A percentile compares a stretch with the other conserved stretches of the same genome.
These are phyloP conservation scores for Lactarius indigo DNA, from an alignment of 768 basidiomycete species.

Conservation along the genomic window DNA sequence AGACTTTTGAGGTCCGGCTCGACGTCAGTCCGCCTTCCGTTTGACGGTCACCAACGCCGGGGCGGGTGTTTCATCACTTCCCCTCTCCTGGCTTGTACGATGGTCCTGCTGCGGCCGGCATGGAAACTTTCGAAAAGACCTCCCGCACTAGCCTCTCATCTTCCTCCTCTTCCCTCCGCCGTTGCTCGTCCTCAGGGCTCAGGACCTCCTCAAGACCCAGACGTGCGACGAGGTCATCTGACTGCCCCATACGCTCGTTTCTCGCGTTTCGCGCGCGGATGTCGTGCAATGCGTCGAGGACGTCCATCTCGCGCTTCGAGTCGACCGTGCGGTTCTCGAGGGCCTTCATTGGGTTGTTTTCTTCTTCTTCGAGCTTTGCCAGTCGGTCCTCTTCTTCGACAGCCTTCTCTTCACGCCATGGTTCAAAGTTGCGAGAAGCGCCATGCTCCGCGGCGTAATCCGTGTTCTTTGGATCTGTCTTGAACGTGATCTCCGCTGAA, in stretches of 20 bases:
- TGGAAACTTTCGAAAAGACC: slow-evolving; percentile 74
- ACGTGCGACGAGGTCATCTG: slow-evolving; percentile 63
- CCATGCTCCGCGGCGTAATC: slow-evolving; percentile 94
- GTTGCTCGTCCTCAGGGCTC: slow-evolving; percentile 70
- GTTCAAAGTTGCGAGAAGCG: slow-evolving; percentile 96
- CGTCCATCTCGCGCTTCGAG: slow-evolving; percentile 97
- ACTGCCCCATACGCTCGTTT: slow-evolving; percentile 79
- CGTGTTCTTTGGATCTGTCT: slow-evolving; percentile 98
- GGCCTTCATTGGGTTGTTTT: slow-evolving; percentile 96
- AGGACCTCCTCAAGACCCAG: slow-evolving; percentile 67
- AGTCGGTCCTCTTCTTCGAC: slow-evolving; percentile 81
- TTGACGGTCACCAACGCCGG: slow-evolving; percentile 63
- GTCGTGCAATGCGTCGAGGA: slow-evolving; percentile 92
- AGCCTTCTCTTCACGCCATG: slow-evolving; percentile 83
- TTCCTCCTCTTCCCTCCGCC: slow-evolving; percentile 76
- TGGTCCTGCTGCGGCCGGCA: slow-evolving; percentile 30
- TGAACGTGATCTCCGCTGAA: slow-evolving; percentile 98
- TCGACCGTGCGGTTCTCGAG: slow-evolving; percentile 90
- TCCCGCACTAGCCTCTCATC: slow-evolving; percentile 88
- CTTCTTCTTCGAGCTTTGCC: slow-evolving; percentile 84
- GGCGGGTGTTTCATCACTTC: slow-evolving; percentile 29
- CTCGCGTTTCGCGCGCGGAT: slow-evolving; percentile 83
- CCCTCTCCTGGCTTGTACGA: slow-evolving; percentile 19
- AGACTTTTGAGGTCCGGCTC: slow-evolving; percentile 71
- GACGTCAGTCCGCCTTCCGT: slow-evolving; percentile 75